Base-by-base conservation (phyloP, 169 alveolate genomes). In the Cryptosporidium ubiquitum region DNA sequence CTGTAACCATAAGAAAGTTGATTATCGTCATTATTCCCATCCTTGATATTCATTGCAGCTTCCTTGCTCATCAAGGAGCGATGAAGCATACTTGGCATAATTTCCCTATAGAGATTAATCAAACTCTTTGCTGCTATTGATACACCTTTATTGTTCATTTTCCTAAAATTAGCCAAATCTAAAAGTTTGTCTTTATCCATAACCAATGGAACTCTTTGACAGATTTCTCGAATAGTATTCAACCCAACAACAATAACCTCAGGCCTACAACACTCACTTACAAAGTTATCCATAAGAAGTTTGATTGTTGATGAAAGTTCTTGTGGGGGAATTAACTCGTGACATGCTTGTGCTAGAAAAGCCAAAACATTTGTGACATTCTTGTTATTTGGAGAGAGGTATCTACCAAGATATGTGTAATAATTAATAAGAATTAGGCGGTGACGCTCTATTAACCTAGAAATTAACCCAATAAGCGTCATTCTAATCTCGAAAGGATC, bases 361-460 rank as follows among this genome's bases (percentile, higher is more conserved):
- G 97, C 96, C 68, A 97, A 84, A 3, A 97, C 91, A 33, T 93
- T 93, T 42, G 97, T 94, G 42, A 95, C 94, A 84, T 93, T 93
- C 66, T 92, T 94, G 75, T 96, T 95, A 84, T 95, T 96, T 68
- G 94, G 97, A 42, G 95, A 73, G 31, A 97, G 66, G 60, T 95
- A 95, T 42, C 93, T 92, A 33, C 91, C 69, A 64, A 96, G 68
- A 79, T 91, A 95, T 60, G 95, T 91, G 84, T 94, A 96, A 86
- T 92, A 93, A 69, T 91, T 93, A 20, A 93, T 51, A 39, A 95
- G 68, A 58, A 95, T 61, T 39, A 96, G 93, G 75, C 91, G 74
- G 86, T 96, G 97, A 44, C 97, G 93, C 23, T 96, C 97, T 16
- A 95, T 93, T 51, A 96, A 75, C 52, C 97, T 94, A 29, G 97